phyloP scores from a whole-genome alignment of 805 yeast species.

The Barnettozyma populi region DNA sequence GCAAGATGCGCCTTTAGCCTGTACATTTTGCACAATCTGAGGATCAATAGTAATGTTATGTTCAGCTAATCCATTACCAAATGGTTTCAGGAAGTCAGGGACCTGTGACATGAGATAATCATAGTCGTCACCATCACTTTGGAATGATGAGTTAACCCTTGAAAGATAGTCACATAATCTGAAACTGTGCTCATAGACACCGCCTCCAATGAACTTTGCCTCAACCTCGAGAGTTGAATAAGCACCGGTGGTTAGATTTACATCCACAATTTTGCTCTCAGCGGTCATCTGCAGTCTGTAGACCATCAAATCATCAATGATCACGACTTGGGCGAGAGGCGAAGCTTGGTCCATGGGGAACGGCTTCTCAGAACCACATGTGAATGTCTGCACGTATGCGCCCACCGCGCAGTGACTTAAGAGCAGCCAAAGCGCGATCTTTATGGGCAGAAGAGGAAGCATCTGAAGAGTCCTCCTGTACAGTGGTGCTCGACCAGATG shows the following conservation, averaged over 20 bases:
- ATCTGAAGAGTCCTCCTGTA: neutral
- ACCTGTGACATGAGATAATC: neutral
- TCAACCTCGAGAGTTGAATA: constrained; percentile 45
- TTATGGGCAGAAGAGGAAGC: neutral
- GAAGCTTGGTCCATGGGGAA: neutral
- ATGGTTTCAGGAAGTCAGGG: neutral
- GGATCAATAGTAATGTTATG: neutral
- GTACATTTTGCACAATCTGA: neutral
- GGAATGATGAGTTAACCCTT: constrained; percentile 1
- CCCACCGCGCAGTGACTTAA: neutral
- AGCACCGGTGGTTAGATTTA: constrained; percentile 39
- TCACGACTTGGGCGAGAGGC: constrained; percentile 5
- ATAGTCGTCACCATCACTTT: constrained; percentile 1
- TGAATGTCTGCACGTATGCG: neutral
- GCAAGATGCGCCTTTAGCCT: constrained; percentile 13
- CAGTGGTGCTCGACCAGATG: neutral
- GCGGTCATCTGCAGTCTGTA: constrained; percentile 3
- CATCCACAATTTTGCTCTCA: constrained; percentile 32
- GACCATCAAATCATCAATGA: constrained; percentile 3
- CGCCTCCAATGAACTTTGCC: constrained; percentile 39
- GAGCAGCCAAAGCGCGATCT: neutral
- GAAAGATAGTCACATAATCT: constrained; percentile 36
- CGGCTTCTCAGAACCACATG: neutral
- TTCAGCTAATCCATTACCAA: neutral
- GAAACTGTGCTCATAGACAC: constrained; percentile 33